phyloP scores from a whole-genome alignment of 1,284 basidiomycete genomes.

The Melampsora occidentalis region DNA sequence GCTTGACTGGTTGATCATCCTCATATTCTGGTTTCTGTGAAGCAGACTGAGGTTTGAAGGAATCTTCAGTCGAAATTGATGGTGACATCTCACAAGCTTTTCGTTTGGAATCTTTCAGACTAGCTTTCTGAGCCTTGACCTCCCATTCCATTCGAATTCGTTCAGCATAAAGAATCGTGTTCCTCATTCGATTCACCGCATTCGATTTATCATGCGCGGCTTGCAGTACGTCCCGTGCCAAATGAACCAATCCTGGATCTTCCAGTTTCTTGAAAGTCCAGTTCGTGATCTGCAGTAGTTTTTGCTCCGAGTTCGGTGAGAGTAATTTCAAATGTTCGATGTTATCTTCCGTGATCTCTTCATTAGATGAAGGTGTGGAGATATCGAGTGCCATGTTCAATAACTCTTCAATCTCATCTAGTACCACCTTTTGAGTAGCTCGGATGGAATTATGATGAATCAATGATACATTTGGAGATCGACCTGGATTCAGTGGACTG shows the following conservation, averaged over 20 bases:
- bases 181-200: constrained; percentile 92
- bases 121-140: constrained; percentile 63
- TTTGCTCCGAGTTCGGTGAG: constrained; percentile 74
- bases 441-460: constrained; percentile 47
- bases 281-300: constrained; percentile 71
- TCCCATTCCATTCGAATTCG: constrained; percentile 98
- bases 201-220: constrained; percentile 90
- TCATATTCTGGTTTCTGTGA: background rate
- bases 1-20: background rate
- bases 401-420: constrained; percentile 82
- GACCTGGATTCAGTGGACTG: constrained; percentile 55
- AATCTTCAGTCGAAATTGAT: background rate
- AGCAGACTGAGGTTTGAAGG: background rate
- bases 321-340: constrained; percentile 88
- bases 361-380: constrained; percentile 81
- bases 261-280: constrained; percentile 82
- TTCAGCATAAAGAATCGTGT: constrained; percentile 94
- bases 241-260: constrained; percentile 75
- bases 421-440: constrained; percentile 61
- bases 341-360: constrained; percentile 82
- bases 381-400: constrained; percentile 76
- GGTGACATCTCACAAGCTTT: background rate
- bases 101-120: background rate
- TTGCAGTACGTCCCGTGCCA: constrained; percentile 80
- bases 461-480: constrained; percentile 63